Conservation (phyloP, 2,329 filamentous ascomycete species). For the Amylocarpus encephaloides region DNA sequence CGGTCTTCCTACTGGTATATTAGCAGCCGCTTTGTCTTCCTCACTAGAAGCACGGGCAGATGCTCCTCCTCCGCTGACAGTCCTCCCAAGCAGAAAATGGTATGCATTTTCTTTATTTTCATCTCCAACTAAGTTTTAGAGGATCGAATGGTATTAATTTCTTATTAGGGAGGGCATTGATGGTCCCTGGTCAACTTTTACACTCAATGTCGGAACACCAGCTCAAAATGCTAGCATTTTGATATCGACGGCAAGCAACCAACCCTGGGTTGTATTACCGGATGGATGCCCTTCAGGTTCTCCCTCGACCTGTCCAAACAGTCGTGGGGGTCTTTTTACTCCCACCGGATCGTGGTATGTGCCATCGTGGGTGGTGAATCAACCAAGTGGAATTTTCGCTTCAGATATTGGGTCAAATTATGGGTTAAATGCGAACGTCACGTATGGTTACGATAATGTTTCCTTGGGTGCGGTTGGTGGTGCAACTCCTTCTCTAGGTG, state of each 20-base stretch:
- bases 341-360: conserved; percentile 32
- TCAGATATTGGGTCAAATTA: conserved; percentile 17
- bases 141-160: neutral
- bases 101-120: conserved; percentile 5
- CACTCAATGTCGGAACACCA: conserved; percentile 34
- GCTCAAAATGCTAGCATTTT: conserved; percentile 35
- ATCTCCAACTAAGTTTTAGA: neutral
- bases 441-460: conserved; percentile 24
- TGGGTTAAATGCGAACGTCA: conserved; percentile 12
- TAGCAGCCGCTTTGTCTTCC: conserved; percentile 10
- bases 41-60: conserved; percentile 3
- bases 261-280: conserved; percentile 22
- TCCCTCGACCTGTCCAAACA: conserved; percentile 31
- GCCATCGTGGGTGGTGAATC: conserved; percentile 9
- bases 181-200: conserved; percentile 37
- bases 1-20: conserved; percentile 3
- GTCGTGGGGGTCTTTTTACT: conserved; percentile 34
- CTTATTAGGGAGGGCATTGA: conserved; percentile 26
- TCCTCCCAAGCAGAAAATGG: conserved; percentile 17
- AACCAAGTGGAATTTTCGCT: conserved; percentile 16
- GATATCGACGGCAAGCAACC: conserved; percentile 34
- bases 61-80: conserved; percentile 14
- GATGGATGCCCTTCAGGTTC: conserved; percentile 16
- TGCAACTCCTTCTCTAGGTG: conserved; percentile 12
- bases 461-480: conserved; percentile 11